Evolutionary conservation across 2,329 filamentous ascomycete species (phyloP), one percentile per base, ranked within the genome.

Genomic region (Diplocarpon rosae): DNA sequence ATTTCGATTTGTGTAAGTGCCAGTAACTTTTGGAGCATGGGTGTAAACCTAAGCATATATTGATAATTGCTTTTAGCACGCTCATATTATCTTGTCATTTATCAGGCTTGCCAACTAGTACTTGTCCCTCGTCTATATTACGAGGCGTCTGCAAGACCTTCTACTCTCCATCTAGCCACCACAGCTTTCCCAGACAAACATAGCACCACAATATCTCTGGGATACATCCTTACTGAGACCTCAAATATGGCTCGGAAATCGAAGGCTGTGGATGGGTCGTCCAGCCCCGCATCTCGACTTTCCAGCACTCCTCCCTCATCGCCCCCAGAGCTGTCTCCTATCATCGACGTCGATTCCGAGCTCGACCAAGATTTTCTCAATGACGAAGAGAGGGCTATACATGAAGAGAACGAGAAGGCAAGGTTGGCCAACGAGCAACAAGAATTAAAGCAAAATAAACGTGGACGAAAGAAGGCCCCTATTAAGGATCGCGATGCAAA

Each of bases 401-500:
- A 52, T 7, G 48, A 55, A 29, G 69, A 73, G 45, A 71, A 73
- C 46, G 65, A 69, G 33, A 71, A 69, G 17, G 69, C 68, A 0
- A 60, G 58, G 7, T 58, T 62, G 8, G 65, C 65, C 37, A 78
- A 79, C 36, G 66, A 71, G 11, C 68, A 69, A 35, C 61, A 62
- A 0, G 68, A 72, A 46, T 12, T 32, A 14, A 30, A 27, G 13
- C 28, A 31, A 16, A 37, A 43, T 33, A 46, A 55, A 20, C 46
- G 52, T 27, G 49, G 57, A 13, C 42, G 48, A 20, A 60, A 60
- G 30, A 47, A 59, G 1, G 57, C 57, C 2, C 56, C 56, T 2
- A 56, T 57, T 31, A 70, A 65, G 50, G 75, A 80, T 50, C 65
- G 73, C 1, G 73, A 78, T 37, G 66, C 65, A 0, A 80, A 80